Base-by-base conservation (phyloP, 2,329 filamentous ascomycete genomes). In the Alternaria sp. region DNA sequence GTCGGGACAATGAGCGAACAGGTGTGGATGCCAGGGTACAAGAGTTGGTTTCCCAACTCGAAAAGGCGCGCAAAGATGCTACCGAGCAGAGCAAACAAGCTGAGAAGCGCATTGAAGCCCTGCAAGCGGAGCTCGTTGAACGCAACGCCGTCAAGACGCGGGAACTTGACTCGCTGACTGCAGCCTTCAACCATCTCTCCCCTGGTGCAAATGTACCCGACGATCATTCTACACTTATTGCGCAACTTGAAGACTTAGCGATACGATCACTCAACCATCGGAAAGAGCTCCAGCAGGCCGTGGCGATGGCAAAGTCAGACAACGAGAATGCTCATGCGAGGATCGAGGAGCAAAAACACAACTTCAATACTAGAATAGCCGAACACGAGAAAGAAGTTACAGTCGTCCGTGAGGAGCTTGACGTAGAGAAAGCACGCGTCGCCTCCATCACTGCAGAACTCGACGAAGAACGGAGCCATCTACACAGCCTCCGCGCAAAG, bases 1-100 rank as follows among this genome's bases (percentile, higher is more conserved):
- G 90, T 39, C 86, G 91, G 41, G 92, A 97, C 66, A 89, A 96
- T 66, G 91, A 95, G 70, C 91, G 88, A 70, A 86, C 86, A 4
- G 84, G 85, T 2, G 84, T 88, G 42, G 89, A 94, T 62, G 86
- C 90, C 45, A 88, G 84, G 57, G 81, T 93, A 31, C 86, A 86
- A 44, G 81, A 83, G 8, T 83, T 97, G 1, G 86, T 93, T 69
- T 81, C 85, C 14, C 90, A 97, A 67, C 79, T 96, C 14, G 86
- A 91, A 54, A 85, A 83, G 49, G 76, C 89, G 21, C 82, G 81
- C 45, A 75, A 74, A 37, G 79, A 80, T 45, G 79, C 81, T 29
- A 72, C 77, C 7, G 82, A 88, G 51, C 83, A 86, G 54, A 78
- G 78, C 13, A 81, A 82, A 13, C 82, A 73, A 13, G 74, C 75